These are phyloP conservation scores for Veloboletus limbatus DNA, from an alignment of 1,284 basidiomycete genomes.

Conservation along the genomic window DNA sequence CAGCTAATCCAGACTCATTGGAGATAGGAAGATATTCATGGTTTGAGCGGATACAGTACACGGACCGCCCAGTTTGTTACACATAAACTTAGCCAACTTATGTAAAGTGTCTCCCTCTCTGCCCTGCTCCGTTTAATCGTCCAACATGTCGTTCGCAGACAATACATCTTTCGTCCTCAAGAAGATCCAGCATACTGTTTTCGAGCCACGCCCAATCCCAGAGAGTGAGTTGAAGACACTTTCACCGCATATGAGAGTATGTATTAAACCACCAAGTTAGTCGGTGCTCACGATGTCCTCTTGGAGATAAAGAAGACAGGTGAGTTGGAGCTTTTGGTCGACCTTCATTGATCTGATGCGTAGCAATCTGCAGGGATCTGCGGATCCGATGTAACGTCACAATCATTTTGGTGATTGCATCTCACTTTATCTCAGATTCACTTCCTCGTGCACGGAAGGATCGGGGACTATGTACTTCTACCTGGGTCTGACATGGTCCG, in stretches of 20 bases:
- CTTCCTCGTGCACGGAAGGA: conserved; percentile 73
- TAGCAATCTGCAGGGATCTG: conserved; percentile 66
- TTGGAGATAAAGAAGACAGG: conserved; percentile 92
- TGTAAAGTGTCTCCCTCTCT: background rate
- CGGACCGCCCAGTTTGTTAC: conserved; percentile 9
- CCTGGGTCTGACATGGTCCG: conserved; percentile 65
- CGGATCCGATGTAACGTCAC: conserved; percentile 71
- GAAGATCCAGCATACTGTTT: conserved; percentile 68
- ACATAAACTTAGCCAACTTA: background rate
- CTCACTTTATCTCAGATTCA: conserved; percentile 52
- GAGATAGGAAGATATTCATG: no score
- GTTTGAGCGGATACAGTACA: conserved; percentile 1
- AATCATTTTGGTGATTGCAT: background rate
- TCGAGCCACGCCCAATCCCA: conserved; percentile 78
- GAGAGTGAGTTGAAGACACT: conserved; percentile 46
- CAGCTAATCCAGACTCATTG: no score
- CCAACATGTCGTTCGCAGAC: conserved; percentile 49
- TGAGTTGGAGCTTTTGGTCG: conserved; percentile 31
- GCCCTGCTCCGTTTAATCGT: background rate
- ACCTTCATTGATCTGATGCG: conserved; percentile 9
- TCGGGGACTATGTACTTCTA: conserved; percentile 75
- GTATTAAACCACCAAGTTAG: conserved; percentile 36
- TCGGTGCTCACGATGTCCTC: conserved; percentile 77
- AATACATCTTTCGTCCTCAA: conserved; percentile 82
- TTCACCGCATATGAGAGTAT: background rate